Percentiles rank a stretch among this genome's conserved stretches.
These are phyloP conservation scores for Salmacisia buchloeana DNA, from an alignment of 1,284 basidiomycete species.

Conservation along the genomic window DNA sequence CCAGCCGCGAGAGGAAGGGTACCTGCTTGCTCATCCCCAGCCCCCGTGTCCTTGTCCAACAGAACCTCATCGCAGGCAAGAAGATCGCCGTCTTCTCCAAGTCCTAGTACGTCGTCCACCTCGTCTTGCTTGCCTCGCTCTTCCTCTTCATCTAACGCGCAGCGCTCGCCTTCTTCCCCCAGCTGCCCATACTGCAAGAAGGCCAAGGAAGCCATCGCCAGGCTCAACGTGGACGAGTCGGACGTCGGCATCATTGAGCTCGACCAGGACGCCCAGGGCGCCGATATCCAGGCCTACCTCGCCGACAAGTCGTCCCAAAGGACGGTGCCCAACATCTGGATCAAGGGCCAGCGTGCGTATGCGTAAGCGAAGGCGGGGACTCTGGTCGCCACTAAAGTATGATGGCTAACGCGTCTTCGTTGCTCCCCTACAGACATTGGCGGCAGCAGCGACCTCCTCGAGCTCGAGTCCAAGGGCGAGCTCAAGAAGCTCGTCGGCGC, in stretches of 20 bases:
- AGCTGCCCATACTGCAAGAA: constrained; percentile 39
- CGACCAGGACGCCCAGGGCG: constrained; percentile 48
- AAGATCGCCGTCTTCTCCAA: constrained; percentile 52
- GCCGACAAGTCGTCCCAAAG: constrained; percentile 52
- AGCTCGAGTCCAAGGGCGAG: constrained; percentile 42
- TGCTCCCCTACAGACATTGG: constrained; percentile 40
- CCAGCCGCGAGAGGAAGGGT: no score
- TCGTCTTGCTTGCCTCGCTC: constrained; percentile 18
- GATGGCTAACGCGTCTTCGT: neutral
- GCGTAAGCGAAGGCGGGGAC: neutral
- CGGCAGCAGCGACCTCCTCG: constrained; percentile 43
- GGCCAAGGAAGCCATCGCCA: constrained; percentile 49
- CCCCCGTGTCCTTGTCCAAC: neutral
- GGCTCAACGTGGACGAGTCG: constrained; percentile 38
- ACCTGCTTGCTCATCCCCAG: neutral
- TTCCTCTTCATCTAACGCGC: neutral
- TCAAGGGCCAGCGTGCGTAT: constrained; percentile 40
- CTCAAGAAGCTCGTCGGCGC: constrained; percentile 45
- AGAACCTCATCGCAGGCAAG: constrained; percentile 46
- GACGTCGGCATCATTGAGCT: constrained; percentile 50
- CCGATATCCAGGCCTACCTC: constrained; percentile 49
- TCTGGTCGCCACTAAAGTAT: neutral
- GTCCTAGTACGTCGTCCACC: no score
- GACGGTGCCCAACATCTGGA: constrained; percentile 54
- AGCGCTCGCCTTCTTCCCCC: no score